phyloP scores from a whole-genome alignment of 2,329 filamentous ascomycete genomes.

The Colletotrichum cordylinicola region DNA sequence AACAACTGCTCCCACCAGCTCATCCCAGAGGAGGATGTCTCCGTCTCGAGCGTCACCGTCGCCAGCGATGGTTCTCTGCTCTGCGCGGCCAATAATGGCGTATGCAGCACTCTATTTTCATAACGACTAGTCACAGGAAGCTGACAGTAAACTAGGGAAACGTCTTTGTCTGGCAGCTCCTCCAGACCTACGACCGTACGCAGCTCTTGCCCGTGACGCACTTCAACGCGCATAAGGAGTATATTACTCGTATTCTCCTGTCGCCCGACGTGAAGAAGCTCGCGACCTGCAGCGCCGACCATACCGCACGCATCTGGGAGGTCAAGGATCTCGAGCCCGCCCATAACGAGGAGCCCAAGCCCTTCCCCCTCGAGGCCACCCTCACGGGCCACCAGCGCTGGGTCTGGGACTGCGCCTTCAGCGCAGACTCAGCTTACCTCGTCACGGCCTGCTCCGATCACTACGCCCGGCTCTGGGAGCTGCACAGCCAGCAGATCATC shows the following conservation, averaged over 20 bases:
- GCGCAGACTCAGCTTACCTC: conserved; percentile 88
- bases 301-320: conserved; percentile 95
- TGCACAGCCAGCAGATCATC: conserved; percentile 86
- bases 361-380: conserved; percentile 83
- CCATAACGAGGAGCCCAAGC: conserved; percentile 51
- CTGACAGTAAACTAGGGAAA: conserved; percentile 70
- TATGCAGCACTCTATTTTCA: conserved; percentile 44
- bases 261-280: conserved; percentile 94
- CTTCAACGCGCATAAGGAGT: conserved; percentile 89
- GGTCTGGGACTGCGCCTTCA: conserved; percentile 98
- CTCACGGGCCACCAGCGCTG: conserved; percentile 91
- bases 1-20: conserved; percentile 97
- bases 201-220: conserved; percentile 86
- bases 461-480: conserved; percentile 90
- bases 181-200: conserved; percentile 82
- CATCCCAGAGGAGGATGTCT: conserved; percentile 94
- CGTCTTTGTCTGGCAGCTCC: conserved; percentile 95
- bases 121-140: neutral
- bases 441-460: conserved; percentile 95
- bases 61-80: conserved; percentile 92
- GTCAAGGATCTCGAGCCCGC: conserved; percentile 71
- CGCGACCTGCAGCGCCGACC: conserved; percentile 91
- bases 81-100: conserved; percentile 90
- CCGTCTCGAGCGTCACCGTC: conserved; percentile 92
- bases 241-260: conserved; percentile 89